A percentile compares a stretch with the other conserved stretches of the same genome.
Evolutionary conservation across 2,329 filamentous ascomycete species (phyloP).

Genomic region (Arthrobotrys entomopaga): DNA sequence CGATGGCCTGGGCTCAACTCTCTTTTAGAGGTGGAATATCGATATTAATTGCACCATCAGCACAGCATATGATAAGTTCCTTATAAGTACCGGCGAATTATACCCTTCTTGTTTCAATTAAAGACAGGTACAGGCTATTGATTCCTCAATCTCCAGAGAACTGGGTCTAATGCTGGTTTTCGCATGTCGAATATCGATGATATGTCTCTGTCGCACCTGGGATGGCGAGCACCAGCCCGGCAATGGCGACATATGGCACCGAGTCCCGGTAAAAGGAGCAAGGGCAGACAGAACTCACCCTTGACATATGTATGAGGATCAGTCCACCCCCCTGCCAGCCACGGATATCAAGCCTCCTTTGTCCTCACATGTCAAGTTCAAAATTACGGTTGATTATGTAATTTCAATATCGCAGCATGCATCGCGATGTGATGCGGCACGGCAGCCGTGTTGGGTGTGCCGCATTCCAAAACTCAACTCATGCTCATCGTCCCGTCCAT

Average conservation of each 20-base stretch:
- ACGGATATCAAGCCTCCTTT: neutral
- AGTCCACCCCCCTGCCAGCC: neutral
- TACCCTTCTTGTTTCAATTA: neutral
- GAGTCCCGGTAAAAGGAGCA: too few relatives aligned
- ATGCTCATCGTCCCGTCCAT: neutral
- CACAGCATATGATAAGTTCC: neutral
- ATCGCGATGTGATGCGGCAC: neutral
- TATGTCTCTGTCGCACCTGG: conserved; percentile 11
- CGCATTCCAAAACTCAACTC: neutral
- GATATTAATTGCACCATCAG: conserved; percentile 35
- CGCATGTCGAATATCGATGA: too few relatives aligned
- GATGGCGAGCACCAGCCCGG: conserved; percentile 49
- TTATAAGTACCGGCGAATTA: neutral
- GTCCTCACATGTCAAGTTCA: neutral
- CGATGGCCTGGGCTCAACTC: neutral
- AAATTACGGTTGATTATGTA: neutral
- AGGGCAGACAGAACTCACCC: neutral
- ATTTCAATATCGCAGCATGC: conserved; percentile 1
- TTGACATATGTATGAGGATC: neutral
- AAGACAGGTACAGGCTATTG: conserved; percentile 31
- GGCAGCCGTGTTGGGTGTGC: neutral
- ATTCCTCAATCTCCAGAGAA: neutral
- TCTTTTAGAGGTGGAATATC: conserved; percentile 7
- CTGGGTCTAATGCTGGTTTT: too few relatives aligned
- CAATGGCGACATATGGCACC: conserved; percentile 47